These are phyloP conservation scores for Phytophthora cactorum DNA, from an alignment of 352 stramenopile species.

Conservation along the genomic window DNA sequence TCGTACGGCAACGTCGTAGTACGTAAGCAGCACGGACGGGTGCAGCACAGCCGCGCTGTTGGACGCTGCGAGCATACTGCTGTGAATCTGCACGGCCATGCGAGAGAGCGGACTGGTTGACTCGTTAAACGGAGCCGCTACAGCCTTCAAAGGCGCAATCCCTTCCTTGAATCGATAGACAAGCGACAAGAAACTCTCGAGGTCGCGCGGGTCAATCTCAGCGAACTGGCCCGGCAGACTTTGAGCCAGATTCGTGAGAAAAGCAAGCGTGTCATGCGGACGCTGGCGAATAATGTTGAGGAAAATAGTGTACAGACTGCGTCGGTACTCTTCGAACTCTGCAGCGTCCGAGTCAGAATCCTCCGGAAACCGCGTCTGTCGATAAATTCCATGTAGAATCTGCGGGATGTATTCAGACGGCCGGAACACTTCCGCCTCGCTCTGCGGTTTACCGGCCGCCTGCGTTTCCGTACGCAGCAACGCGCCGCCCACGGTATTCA, in stretches of 20 bases:
- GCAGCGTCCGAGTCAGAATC: conserved; percentile 78
- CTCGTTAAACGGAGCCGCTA: conserved; percentile 64
- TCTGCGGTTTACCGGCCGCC: conserved; percentile 26
- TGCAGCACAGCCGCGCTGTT: conserved; percentile 39
- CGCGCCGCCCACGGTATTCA: conserved; percentile 73
- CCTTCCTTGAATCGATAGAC: conserved; percentile 89
- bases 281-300: conserved; percentile 84
- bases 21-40: conserved; percentile 70
- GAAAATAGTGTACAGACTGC: conserved; percentile 88
- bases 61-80: conserved; percentile 53
- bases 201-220: conserved; percentile 58
- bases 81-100: conserved; percentile 77
- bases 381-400: conserved; percentile 85
- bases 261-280: conserved; percentile 70
- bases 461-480: conserved; percentile 68
- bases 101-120: conserved; percentile 66
- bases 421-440: conserved; percentile 62
- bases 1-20: conserved; percentile 84
- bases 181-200: conserved; percentile 85
- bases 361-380: conserved; percentile 81
- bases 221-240: conserved; percentile 58
- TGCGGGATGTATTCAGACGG: conserved; percentile 80
- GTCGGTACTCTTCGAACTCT: conserved; percentile 87
- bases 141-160: conserved; percentile 62
- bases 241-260: conserved; percentile 68